These are phyloP conservation scores for Trichoderma hamatum DNA, from an alignment of 2,329 filamentous ascomycete genomes.

Conservation along the genomic window DNA sequence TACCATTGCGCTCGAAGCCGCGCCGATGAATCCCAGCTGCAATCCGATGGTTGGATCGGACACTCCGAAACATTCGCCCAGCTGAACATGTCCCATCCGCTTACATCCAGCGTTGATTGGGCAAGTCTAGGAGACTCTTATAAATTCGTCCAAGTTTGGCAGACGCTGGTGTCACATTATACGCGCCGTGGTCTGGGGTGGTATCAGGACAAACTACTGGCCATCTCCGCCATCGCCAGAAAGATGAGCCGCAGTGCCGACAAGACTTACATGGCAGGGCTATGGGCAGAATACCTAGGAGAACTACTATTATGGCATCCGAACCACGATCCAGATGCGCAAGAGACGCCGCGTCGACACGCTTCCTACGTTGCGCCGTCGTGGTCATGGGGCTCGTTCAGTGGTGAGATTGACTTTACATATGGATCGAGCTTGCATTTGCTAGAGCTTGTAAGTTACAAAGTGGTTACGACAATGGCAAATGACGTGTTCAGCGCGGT, in stretches of 20 bases:
- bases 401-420: conserved; percentile 17
- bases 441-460: not conserved
- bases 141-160: conserved; percentile 11
- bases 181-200: conserved; percentile 16
- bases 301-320: conserved; percentile 1
- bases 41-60: conserved; percentile 5
- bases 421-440: not conserved
- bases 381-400: conserved; percentile 13
- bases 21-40: not conserved
- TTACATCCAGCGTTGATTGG: conserved; percentile 10
- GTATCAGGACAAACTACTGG: conserved; percentile 15
- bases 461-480: not conserved
- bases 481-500: conserved; percentile 11
- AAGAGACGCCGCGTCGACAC: conserved; percentile 1
- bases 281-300: not conserved
- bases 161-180: conserved; percentile 13
- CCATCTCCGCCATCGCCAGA: conserved; percentile 15
- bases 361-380: conserved; percentile 14
- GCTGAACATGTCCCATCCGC: conserved; percentile 3
- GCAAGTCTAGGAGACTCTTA: not conserved
- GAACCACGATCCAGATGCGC: conserved; percentile 6
- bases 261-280: conserved; percentile 1
- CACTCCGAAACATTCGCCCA: conserved; percentile 11
- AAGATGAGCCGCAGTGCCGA: not conserved
- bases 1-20: conserved; percentile 10